Percentiles rank a stretch among this genome's conserved stretches.
Evolutionary conservation across 2,329 filamentous ascomycete species (phyloP).

Genomic region (Leptographium radiaticola): DNA sequence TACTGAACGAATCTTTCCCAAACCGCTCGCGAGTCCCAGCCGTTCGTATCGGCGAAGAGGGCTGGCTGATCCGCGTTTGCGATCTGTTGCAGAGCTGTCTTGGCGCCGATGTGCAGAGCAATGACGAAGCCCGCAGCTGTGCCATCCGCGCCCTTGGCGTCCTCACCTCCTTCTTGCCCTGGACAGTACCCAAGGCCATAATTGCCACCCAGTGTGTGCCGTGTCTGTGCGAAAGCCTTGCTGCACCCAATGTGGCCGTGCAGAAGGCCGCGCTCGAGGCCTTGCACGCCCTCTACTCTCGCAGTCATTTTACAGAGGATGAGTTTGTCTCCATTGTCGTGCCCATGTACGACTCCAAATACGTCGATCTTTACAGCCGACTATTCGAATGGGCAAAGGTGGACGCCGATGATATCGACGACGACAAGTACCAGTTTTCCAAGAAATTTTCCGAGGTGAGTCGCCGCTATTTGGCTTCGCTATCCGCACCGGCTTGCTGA

Average conservation of each 20-base stretch:
- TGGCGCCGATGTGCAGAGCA: slow-evolving; percentile 48
- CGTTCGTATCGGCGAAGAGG: slow-evolving; percentile 66
- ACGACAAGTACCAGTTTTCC: slow-evolving; percentile 79
- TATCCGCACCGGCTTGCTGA: no score
- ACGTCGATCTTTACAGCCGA: slow-evolving; percentile 56
- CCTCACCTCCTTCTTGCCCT: slow-evolving; percentile 67
- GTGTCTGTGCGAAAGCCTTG: slow-evolving; percentile 58
- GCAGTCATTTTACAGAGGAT: slow-evolving; percentile 59
- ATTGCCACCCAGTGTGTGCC: slow-evolving; percentile 56
- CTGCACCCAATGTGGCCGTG: slow-evolving; percentile 55
- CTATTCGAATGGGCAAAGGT: slow-evolving; percentile 71
- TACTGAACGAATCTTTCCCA: slow-evolving; percentile 65
- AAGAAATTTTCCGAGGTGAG: slow-evolving; percentile 88
- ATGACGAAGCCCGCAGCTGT: slow-evolving; percentile 54
- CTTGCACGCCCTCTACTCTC: slow-evolving; percentile 68
- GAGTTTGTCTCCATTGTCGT: slow-evolving; percentile 69
- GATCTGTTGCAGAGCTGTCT: slow-evolving; percentile 63
- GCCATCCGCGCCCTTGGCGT: slow-evolving; percentile 66
- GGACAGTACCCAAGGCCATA: slow-evolving; percentile 78
- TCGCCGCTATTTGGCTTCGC: not conserved
- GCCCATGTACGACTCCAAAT: slow-evolving; percentile 63
- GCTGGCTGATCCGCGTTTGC: slow-evolving; percentile 73
- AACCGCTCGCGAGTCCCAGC: slow-evolving; percentile 54
- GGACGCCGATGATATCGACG: slow-evolving; percentile 71
- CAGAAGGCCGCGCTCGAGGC: slow-evolving; percentile 75